A percentile compares a stretch with the other conserved stretches of the same genome.
phyloP scores from a whole-genome alignment of 306 rosid species.

The Psophocarpus tetragonolobus region DNA sequence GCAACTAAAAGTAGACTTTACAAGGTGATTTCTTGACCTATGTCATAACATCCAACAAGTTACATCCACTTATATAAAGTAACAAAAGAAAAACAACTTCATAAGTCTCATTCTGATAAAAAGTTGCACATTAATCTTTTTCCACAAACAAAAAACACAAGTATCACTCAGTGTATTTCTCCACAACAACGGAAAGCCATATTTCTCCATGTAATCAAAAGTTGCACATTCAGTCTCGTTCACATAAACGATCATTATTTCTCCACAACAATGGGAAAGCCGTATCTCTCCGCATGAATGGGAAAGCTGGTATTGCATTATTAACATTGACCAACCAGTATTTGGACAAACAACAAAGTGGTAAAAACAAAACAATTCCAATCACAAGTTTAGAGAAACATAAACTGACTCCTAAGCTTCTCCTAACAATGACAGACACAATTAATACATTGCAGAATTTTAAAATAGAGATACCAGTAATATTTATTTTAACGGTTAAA shows the following conservation, averaged over 20 bases:
- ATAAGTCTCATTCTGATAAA: neutral
- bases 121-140: neutral
- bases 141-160: conserved; percentile 14
- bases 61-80: neutral
- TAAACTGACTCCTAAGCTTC: neutral
- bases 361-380: neutral
- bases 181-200: no score
- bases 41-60: neutral
- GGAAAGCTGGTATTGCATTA: neutral
- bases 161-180: no score
- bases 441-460: neutral
- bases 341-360: neutral
- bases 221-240: neutral
- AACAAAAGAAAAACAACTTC: conserved; percentile 16
- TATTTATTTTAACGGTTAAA: neutral
- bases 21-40: conserved; percentile 15
- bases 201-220: neutral
- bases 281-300: neutral
- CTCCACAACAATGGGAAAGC: neutral
- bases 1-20: neutral
- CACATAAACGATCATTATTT: no score
- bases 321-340: neutral
- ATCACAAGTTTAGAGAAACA: neutral
- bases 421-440: neutral
- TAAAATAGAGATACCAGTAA: neutral